Evolutionary conservation across 495 filamentous ascomycete genomes (phyloP).

Genomic region (Penicillium mononematosum): DNA sequence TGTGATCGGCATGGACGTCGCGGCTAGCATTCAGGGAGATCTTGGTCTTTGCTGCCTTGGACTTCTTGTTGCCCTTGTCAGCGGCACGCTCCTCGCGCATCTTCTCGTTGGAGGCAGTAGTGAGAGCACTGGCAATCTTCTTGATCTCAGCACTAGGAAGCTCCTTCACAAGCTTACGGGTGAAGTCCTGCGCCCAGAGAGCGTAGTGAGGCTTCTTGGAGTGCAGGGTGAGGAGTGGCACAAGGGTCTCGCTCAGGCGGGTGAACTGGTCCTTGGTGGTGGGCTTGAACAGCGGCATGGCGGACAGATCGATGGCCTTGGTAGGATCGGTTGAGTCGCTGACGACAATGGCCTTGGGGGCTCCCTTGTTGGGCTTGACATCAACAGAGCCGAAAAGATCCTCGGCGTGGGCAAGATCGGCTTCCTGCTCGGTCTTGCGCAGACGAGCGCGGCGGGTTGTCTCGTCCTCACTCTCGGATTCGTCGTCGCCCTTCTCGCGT

Average conservation of each 20-base stretch:
- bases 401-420: constrained; percentile 86
- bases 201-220: constrained; percentile 87
- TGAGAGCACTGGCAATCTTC: constrained; percentile 83
- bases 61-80: constrained; percentile 96
- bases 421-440: constrained; percentile 75
- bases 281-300: constrained; percentile 85
- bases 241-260: constrained; percentile 67
- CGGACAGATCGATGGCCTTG: constrained; percentile 73
- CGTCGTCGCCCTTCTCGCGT: constrained; percentile 53
- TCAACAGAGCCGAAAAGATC: constrained; percentile 85
- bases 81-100: constrained; percentile 97
- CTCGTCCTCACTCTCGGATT: constrained; percentile 70
- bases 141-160: constrained; percentile 88
- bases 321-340: constrained; percentile 68
- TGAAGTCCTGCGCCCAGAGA: constrained; percentile 86
- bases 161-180: constrained; percentile 83
- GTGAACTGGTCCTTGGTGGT: constrained; percentile 80
- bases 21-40: constrained; percentile 69
- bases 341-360: constrained; percentile 59
- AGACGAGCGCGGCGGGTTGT: constrained; percentile 68
- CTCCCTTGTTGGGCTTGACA: constrained; percentile 63
- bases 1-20: constrained; percentile 66
- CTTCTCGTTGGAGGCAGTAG: constrained; percentile 91
- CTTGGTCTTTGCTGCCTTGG: constrained; percentile 93
- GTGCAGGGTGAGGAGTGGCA: constrained; percentile 69